These are phyloP conservation scores for Aegle marmelos DNA, from an alignment of 345 rosid species.

Conservation along the genomic window DNA sequence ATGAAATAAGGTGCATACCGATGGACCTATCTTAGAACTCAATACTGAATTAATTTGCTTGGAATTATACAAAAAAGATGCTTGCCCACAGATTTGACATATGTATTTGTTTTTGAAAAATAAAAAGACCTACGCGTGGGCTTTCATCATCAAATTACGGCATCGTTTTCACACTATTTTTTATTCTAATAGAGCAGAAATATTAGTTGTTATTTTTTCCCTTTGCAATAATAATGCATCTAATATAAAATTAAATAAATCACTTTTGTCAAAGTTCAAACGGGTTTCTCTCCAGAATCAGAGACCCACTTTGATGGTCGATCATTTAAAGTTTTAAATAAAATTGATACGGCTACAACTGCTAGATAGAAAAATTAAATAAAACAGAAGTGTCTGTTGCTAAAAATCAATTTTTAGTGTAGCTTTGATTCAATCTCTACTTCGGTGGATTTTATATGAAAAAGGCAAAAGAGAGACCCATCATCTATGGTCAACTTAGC, in stretches of 20 bases:
- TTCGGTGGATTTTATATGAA: not conserved
- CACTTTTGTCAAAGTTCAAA: constrained; percentile 5
- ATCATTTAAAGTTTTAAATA: not conserved
- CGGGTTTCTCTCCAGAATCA: constrained; percentile 9
- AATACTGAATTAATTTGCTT: not conserved
- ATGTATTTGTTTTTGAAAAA: not conserved
- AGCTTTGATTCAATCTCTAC: not conserved
- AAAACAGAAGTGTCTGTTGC: too few species aligned
- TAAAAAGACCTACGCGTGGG: too few species aligned
- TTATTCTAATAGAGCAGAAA: not conserved
- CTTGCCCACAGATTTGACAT: not conserved
- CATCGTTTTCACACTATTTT: constrained; percentile 1
- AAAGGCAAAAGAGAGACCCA: not conserved
- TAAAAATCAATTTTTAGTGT: too few species aligned
- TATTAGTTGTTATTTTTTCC: not conserved
- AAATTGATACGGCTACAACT: not conserved
- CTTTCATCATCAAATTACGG: not conserved
- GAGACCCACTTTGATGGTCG: not conserved
- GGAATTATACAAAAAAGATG: not conserved
- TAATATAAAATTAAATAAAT: not conserved
- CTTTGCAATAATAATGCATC: not conserved
- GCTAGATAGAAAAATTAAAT: too few species aligned
- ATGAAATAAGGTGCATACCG: not conserved
- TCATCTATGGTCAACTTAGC: constrained; percentile 21
- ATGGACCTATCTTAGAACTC: not conserved